Base-by-base conservation (phyloP, 441 rosid species). In the Erysimum cheiri region DNA sequence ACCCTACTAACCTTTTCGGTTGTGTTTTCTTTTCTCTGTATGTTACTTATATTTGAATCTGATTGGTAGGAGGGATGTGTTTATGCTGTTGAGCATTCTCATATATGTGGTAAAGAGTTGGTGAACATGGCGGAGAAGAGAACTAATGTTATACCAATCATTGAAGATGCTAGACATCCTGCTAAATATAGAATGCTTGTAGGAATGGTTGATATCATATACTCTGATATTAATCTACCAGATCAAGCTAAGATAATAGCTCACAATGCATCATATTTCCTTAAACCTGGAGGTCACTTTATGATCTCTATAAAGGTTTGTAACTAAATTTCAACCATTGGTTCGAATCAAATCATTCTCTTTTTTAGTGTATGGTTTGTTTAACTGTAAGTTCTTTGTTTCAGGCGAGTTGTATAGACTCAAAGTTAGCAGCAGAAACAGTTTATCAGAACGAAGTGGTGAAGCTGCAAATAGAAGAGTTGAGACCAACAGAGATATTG, bases 111-210 rank as follows among this genome's bases (percentile, higher is more conserved):
- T 48, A 83, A 95, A 49, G 97, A 87, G 58, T 77, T 93, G 70
- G 95, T 93, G 56, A 93, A 89, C 85, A 93, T 93, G 96, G 92
- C 96, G 0, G 88, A 93, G 80, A 93, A 86, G 76, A 72, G 95
- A 53, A 86, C 95, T 3, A 89, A 93, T 80, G 82, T 93, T 50
- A 83, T 91, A 6, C 97, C 96, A 31, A 89, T 89, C 26, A 91
- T 91, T 73, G 96, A 93, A 71, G 96, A 93, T 88, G 97, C 97
- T 15, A 85, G 97, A 66, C 93, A 88, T 73, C 96, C 97, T 11
- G 83, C 91, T 40, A 93, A 91, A 78, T 93, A 91, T 72, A 83
- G 96, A 48, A 91, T 91, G 97, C 80, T 93, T 57, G 92, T 93
- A 1, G 90, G 96, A 63, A 93, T 91, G 97, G 98, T 93, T 53